phyloP scores from a whole-genome alignment of 768 basidiomycete genomes.

The Holtermanniella nyarrowii region DNA sequence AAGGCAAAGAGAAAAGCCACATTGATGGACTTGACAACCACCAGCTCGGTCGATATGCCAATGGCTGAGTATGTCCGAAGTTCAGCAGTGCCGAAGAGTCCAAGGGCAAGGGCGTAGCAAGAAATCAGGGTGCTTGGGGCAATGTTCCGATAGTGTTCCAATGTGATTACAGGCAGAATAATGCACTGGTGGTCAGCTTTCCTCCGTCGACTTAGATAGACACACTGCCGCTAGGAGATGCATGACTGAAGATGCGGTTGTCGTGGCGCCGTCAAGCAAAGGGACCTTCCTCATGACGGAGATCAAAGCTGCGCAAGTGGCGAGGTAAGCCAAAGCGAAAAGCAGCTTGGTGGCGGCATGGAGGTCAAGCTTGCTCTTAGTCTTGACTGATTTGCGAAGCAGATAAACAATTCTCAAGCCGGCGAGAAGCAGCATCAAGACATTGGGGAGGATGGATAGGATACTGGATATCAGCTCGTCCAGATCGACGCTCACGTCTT shows the following conservation, averaged over 20 bases:
- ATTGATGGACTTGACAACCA: neutral
- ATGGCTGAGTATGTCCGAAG: constrained; percentile 1
- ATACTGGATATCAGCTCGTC: neutral
- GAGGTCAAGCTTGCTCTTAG: neutral
- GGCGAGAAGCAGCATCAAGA: constrained; percentile 1
- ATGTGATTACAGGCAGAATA: neutral
- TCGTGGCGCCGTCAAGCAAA: neutral
- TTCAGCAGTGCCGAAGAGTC: neutral
- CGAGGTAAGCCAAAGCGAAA: neutral
- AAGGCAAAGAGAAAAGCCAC: neutral
- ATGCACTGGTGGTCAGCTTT: too few species aligned
- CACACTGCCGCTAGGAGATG: neutral
- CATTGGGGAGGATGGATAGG: constrained; percentile 1
- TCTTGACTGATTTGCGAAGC: neutral
- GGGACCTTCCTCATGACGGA: neutral
- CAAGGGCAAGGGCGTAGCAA: constrained; percentile 1
- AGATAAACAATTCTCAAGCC: neutral
- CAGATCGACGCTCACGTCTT: neutral
- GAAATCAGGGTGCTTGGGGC: neutral
- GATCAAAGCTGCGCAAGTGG: neutral
- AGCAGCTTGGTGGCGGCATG: neutral
- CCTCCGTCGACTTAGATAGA: too few species aligned
- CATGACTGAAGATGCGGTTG: neutral
- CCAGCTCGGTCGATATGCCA: neutral
- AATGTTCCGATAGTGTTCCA: neutral